Evolutionary conservation across 2,329 filamentous ascomycete species (phyloP), one percentile per base, ranked within the genome.

Genomic region (Fusarium drepaniforme): DNA sequence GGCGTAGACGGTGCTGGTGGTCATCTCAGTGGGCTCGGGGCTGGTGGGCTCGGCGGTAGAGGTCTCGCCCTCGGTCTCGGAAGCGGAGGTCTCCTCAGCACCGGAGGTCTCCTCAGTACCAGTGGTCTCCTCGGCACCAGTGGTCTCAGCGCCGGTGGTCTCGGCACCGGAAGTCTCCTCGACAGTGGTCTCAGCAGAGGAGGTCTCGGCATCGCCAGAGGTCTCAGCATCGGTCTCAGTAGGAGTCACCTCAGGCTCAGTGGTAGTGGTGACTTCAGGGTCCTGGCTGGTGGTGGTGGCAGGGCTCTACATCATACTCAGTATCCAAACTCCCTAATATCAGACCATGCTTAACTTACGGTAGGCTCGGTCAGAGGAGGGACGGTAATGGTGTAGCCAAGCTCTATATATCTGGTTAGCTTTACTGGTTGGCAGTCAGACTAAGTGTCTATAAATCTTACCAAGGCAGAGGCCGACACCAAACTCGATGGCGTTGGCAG

Each of bases 1-100:
- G 49, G 73, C 72, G 72, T 66, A 80, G 74, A 81, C 68, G 63
- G 80, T 81, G 15, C 77, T 78, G 28, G 79, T 80, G 46, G 46
- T 30, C 46, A 51, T 5, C 23, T 51, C 46, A 30, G 46, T 51
- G 25, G 28, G 58, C 35, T 57, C 37, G 9, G 49, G 25, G 9
- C 49, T 51, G 40, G 72, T 65, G 21, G 44, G 15, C 21, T 23
- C 44, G 44, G 4, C 44, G 21, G 44, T 15, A 9, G 44, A 46
- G 44, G 44, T 46, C 44, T 46, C 21, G 44, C 13, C 44, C 23
- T 59, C 64, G 33, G 67, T 69, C 42, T 44, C 57, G 25, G 66
- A 59, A 51, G 46, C 46, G 46, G 46, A 51, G 56, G 75, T 71
- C 13, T 68, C 56, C 16, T 71, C 63, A 49, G 70, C 68, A 18